Conservation (phyloP, 768 basidiomycete genomes). For the Cyclocybe aegerita region DNA sequence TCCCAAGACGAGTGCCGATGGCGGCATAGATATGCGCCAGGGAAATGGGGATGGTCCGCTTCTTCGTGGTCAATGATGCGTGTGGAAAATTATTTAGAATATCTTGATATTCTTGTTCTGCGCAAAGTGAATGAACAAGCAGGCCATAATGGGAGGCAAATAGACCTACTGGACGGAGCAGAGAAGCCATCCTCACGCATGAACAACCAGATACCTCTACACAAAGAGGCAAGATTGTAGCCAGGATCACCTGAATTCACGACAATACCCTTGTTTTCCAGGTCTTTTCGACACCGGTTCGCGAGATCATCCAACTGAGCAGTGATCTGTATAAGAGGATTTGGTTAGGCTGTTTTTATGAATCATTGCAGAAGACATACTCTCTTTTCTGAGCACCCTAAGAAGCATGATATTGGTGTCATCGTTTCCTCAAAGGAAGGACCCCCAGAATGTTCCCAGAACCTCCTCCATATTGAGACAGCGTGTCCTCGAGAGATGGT, state of each 20-base stretch:
- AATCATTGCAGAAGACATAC: slow-evolving; percentile 25
- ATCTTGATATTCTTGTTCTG: slow-evolving; percentile 38
- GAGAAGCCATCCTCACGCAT: slow-evolving; percentile 50
- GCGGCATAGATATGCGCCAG: slow-evolving; percentile 59
- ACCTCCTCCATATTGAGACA: slow-evolving; percentile 35
- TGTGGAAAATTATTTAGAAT: slow-evolving; percentile 62
- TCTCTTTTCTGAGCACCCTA: slow-evolving; percentile 40
- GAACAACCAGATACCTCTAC: slow-evolving; percentile 46
- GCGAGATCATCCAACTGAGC: slow-evolving; percentile 38
- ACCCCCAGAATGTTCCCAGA: slow-evolving; percentile 9
- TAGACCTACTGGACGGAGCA: slow-evolving; percentile 37
- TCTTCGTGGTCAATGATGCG: slow-evolving; percentile 48
- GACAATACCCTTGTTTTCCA: slow-evolving; percentile 26
- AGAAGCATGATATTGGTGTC: slow-evolving; percentile 52
- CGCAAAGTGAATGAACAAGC: background rate
- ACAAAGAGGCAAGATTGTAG: slow-evolving; percentile 34
- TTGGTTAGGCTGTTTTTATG: background rate
- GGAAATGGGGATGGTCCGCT: slow-evolving; percentile 56
- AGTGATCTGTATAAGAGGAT: slow-evolving; percentile 32
- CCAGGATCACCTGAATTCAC: slow-evolving; percentile 27
- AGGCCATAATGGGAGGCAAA: background rate
- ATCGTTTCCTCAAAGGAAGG: slow-evolving; percentile 45
- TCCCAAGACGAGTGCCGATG: slow-evolving; percentile 49
- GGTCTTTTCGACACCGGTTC: slow-evolving; percentile 35
- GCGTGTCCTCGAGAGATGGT: slow-evolving; percentile 43